Evolutionary conservation across 2,329 filamentous ascomycete species (phyloP).

Genomic region (Nemania sp.): DNA sequence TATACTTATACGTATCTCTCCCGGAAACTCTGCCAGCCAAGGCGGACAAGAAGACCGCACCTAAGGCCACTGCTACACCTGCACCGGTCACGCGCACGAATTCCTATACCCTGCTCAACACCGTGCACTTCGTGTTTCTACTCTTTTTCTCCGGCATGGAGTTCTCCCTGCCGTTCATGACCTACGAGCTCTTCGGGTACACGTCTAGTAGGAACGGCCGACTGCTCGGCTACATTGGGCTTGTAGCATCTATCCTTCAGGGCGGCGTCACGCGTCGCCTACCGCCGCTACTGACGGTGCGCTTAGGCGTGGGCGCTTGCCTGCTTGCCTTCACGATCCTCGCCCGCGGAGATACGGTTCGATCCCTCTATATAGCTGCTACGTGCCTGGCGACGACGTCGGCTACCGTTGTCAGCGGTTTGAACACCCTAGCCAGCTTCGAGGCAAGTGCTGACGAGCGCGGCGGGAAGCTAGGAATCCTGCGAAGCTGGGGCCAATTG

Average conservation of each 20-base stretch:
- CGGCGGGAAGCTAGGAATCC: constrained; percentile 81
- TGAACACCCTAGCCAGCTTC: constrained; percentile 90
- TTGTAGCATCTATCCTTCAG: constrained; percentile 90
- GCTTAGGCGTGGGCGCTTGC: constrained; percentile 76
- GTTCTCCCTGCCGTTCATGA: constrained; percentile 96
- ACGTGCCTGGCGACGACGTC: constrained; percentile 86
- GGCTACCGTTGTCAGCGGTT: constrained; percentile 89
- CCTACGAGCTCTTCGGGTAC: constrained; percentile 88
- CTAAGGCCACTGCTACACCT: constrained; percentile 32
- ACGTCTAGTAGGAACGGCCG: constrained; percentile 78
- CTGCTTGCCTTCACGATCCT: constrained; percentile 80
- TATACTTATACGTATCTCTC: constrained; percentile 81
- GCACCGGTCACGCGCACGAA: constrained; percentile 66
- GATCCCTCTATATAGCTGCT: constrained; percentile 78
- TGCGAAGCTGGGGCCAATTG: constrained; percentile 82
- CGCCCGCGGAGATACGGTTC: constrained; percentile 66
- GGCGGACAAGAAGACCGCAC: constrained; percentile 38
- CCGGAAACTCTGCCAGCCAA: constrained; percentile 81
- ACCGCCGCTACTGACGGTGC: constrained; percentile 77
- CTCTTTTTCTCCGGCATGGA: constrained; percentile 99
- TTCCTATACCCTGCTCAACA: constrained; percentile 78
- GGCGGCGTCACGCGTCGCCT: constrained; percentile 87
- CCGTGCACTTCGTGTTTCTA: constrained; percentile 86
- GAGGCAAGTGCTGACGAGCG: constrained; percentile 80
- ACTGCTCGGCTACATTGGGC: constrained; percentile 86